Percentiles rank a stretch among this genome's conserved stretches.
Evolutionary conservation across 108 stramenopile species (phyloP).

Genomic region (Asterionellopsis glacialis): DNA sequence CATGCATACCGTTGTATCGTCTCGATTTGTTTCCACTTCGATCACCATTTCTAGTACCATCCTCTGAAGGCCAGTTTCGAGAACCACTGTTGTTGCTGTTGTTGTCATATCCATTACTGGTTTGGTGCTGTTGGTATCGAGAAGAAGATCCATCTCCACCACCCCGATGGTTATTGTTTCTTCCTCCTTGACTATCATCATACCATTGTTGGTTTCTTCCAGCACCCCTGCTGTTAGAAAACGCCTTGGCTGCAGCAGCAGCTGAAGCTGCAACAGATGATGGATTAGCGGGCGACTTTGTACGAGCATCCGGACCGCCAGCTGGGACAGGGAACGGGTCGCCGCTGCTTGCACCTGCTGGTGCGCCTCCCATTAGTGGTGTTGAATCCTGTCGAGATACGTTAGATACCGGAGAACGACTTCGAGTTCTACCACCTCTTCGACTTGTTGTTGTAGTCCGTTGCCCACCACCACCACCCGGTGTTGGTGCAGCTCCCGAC

Average conservation of each 20-base stretch:
- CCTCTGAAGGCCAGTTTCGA: conserved; percentile 12
- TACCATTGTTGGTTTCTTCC: conserved; percentile 8
- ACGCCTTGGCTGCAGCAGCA: conserved; percentile 54
- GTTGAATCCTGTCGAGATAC: conserved; percentile 17
- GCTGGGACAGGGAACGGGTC: conserved; percentile 9
- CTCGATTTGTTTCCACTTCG: no score
- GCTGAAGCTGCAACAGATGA: conserved; percentile 40
- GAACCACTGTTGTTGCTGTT: background rate
- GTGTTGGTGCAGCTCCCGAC: background rate
- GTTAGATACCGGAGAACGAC: conserved; percentile 36
- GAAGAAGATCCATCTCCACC: conserved; percentile 5
- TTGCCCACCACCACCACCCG: conserved; percentile 1
- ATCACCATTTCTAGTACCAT: background rate
- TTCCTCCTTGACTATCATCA: conserved; percentile 1
- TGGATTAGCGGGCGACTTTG: conserved; percentile 27
- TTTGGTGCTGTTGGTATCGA: conserved; percentile 9
- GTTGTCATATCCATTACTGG: background rate
- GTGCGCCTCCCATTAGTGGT: conserved; percentile 5
- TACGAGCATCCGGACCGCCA: conserved; percentile 1
- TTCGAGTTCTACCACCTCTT: conserved; percentile 42
- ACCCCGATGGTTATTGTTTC: conserved; percentile 7
- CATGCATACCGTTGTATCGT: no score
- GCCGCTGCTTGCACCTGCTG: background rate
- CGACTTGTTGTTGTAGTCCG: conserved; percentile 39
- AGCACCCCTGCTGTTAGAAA: conserved; percentile 11